Base-by-base conservation (phyloP, 441 rosid species). In the Populus hybrid region DNA sequence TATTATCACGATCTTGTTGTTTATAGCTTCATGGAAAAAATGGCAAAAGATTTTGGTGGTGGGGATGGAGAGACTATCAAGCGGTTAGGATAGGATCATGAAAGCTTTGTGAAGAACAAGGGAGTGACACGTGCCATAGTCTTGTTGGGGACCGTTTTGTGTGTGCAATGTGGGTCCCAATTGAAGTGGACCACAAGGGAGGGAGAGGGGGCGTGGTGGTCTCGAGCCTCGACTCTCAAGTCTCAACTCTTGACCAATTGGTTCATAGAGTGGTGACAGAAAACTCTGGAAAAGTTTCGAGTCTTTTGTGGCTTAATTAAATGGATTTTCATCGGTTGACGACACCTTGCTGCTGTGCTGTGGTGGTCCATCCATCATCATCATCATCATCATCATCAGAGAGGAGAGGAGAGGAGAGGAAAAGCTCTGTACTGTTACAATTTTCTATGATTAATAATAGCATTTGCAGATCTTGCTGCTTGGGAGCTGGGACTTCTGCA, bases 51-150 rank as follows among this genome's bases (percentile, higher is more conserved):
- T 23, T 38, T 7, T 35, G 21, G 63, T 61, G 75, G 59, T 10
- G 12, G 66, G 74, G 66, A 31, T 31, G 72, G 35, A 21, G 74
- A 53, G 23, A 7, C 74, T 9, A 81, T 76, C 66, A 67, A 56
- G 78, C 83, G 87, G 84, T 72, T 61, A 78, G 72, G 86, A 87
- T 79, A 45, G 53, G 81, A 82, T 74, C 79, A 71, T 64, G 73
- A 36, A 23, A 65, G 29, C 3, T 11, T 31, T 20, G 77, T 68
- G 84, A 68, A 71, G 1, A 14, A 20, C 23, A 63, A 78, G 56
- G 18, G 42, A 56, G 21, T 16, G 82, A 79, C 86, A 85, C 84
- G 84, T 82, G 85, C 77, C 7, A 61, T 78, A 76, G 8, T 72
- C 64, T 72, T 56, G 63, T 59, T 4, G 63, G 75, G 64, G 73